phyloP scores from a whole-genome alignment of 345 rosid species.

The Gossypium longicalyx region DNA sequence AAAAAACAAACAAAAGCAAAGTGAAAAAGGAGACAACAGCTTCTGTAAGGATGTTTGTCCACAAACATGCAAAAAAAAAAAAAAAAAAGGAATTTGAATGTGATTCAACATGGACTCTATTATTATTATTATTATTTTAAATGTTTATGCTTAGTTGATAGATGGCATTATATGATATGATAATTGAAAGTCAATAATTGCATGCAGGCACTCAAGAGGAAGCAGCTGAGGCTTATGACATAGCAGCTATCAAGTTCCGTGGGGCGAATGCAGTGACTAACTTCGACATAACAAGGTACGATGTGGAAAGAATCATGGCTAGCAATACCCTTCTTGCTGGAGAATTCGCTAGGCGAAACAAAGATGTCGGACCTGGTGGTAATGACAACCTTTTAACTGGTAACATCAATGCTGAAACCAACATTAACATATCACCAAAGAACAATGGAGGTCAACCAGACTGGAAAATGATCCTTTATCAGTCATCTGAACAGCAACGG shows the following conservation, averaged over 20 bases:
- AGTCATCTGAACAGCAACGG: conserved; percentile 32
- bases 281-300: conserved; percentile 74
- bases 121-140: too few species aligned
- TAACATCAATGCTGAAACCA: conserved; percentile 19
- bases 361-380: conserved; percentile 27
- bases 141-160: too few species aligned
- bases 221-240: conserved; percentile 94
- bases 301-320: conserved; percentile 79
- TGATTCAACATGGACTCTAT: not conserved
- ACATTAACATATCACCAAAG: conserved; percentile 15
- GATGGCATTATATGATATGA: not conserved
- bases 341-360: conserved; percentile 68
- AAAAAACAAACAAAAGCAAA: conserved; percentile 3
- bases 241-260: conserved; percentile 90
- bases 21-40: not conserved
- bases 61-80: not conserved
- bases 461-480: conserved; percentile 40
- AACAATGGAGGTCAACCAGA: conserved; percentile 27
- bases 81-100: not conserved
- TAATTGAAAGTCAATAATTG: too few species aligned
- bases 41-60: conserved; percentile 14
- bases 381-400: conserved; percentile 21
- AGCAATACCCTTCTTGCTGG: conserved; percentile 77
- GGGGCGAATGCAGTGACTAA: conserved; percentile 91
- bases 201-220: conserved; percentile 88